Evolutionary conservation across 495 filamentous ascomycete species (phyloP).

Genomic region (Lepraria neglecta): DNA sequence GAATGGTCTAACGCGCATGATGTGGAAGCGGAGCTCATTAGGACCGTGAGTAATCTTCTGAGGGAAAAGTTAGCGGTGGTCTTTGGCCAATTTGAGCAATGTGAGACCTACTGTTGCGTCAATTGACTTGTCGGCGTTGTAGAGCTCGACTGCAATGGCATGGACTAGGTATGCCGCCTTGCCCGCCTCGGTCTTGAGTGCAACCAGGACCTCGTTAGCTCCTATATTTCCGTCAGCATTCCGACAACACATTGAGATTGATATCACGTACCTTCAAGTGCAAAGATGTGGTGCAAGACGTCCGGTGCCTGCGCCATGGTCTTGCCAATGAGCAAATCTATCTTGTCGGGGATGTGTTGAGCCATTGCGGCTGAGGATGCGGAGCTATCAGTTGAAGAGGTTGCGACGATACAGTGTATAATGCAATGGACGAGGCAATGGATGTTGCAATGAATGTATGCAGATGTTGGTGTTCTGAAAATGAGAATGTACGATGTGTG

Average conservation of each 20-base stretch:
- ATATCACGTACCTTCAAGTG: slow-evolving; percentile 23
- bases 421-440: slow-evolving; percentile 2
- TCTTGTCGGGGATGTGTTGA: slow-evolving; percentile 7
- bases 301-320: slow-evolving; percentile 17
- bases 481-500: background rate
- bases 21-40: slow-evolving; percentile 22
- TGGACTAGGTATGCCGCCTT: slow-evolving; percentile 24
- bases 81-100: background rate
- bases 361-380: slow-evolving; percentile 9
- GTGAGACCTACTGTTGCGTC: slow-evolving; percentile 9
- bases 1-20: slow-evolving; percentile 4
- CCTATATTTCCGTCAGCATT: slow-evolving; percentile 18
- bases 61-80: background rate
- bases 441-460: background rate
- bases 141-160: slow-evolving; percentile 20
- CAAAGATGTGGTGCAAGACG: slow-evolving; percentile 23
- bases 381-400: background rate
- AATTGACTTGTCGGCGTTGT: slow-evolving; percentile 21
- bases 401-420: background rate
- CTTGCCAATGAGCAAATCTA: slow-evolving; percentile 16
- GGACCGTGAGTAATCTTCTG: slow-evolving; percentile 19
- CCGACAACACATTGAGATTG: background rate
- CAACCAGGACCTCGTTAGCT: slow-evolving; percentile 13
- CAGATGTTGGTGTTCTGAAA: background rate
- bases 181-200: slow-evolving; percentile 18